Base-by-base conservation (phyloP, 2,329 filamentous ascomycete species). In the Fusarium irregulare region DNA sequence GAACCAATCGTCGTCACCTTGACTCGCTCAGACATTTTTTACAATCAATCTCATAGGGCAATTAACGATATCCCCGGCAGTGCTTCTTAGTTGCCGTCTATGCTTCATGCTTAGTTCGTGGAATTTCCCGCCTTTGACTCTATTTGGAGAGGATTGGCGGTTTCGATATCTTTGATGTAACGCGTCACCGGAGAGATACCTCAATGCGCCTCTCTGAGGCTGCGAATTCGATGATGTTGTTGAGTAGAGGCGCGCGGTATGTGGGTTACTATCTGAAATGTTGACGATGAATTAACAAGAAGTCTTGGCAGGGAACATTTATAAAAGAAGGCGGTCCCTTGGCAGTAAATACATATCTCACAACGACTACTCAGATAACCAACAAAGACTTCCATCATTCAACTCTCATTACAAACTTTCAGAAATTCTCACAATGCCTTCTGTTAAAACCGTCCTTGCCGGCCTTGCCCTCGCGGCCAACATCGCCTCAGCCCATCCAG, bases 401-500 rank as follows among this genome's bases (percentile, higher is more conserved):
- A n/a, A n/a, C n/a, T n/a, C n/a, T n/a, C n/a, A n/a, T n/a, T n/a
- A n/a, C n/a, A n/a, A n/a, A n/a, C n/a, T n/a, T n/a, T n/a, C n/a
- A n/a, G n/a, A n/a, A n/a, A n/a, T n/a, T n/a, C n/a, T n/a, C n/a
- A n/a, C 14, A 18, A 66, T 66, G 63, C 63, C 63, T 60, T 66
- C 63, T 11, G 8, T 66, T 25, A 68, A 67, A 25, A 73, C 51
- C 11, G 30, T 71, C n/a, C 37, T 75, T 23, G 16, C 66, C 41
- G 49, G 53, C 40, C 50, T 63, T 32, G 60, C 70, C 21, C 47
- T 73, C 8, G 46, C 62, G n/a, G 64, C 63, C 13, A 61, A 57
- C 23, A 50, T 71, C 8, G 72, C 53, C 49, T 49, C 70, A 20
- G 83, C 83, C 21, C 83, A 88, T 63, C 85, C 84, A 2, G 85